These are phyloP conservation scores for Uromyces viciae-fabae DNA, from an alignment of 1,284 basidiomycete species.

Conservation along the genomic window DNA sequence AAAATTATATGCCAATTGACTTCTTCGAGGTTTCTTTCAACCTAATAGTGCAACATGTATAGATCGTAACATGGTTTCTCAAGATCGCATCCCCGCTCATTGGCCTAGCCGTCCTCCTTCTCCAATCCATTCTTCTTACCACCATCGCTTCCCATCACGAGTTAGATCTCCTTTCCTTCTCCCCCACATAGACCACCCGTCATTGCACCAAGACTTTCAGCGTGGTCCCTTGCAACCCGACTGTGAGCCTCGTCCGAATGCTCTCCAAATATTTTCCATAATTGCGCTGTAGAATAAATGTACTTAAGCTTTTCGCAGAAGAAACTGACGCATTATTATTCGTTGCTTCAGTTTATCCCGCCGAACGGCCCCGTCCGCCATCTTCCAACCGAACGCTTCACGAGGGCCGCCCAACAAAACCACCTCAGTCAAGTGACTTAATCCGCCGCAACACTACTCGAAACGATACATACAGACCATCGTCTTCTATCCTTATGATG, in stretches of 20 bases:
- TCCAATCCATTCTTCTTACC: slow-evolving; percentile 20
- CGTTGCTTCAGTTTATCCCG: slow-evolving; percentile 19
- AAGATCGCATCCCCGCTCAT: neutral
- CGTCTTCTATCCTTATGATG: neutral
- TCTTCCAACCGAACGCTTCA: neutral
- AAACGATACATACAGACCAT: slow-evolving; percentile 32
- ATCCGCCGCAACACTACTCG: slow-evolving; percentile 2
- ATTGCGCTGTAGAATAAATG: neutral
- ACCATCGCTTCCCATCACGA: neutral
- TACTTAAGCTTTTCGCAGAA: neutral
- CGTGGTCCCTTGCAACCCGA: neutral
- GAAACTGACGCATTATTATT: too few relatives aligned
- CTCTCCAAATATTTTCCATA: neutral
- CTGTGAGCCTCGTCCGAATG: neutral
- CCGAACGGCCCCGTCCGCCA: slow-evolving; percentile 4
- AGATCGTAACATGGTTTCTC: slow-evolving; percentile 16
- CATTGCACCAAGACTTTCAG: neutral
- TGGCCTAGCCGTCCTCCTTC: neutral
- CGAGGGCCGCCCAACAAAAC: neutral
- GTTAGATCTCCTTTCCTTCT: slow-evolving; percentile 20
- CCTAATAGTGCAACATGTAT: neutral
- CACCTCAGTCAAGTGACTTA: neutral
- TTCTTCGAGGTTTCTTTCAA: neutral
- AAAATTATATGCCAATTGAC: neutral
- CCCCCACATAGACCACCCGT: neutral